These are phyloP conservation scores for Elsinoe perseae DNA, from an alignment of 2,329 filamentous ascomycete genomes.

Conservation along the genomic window DNA sequence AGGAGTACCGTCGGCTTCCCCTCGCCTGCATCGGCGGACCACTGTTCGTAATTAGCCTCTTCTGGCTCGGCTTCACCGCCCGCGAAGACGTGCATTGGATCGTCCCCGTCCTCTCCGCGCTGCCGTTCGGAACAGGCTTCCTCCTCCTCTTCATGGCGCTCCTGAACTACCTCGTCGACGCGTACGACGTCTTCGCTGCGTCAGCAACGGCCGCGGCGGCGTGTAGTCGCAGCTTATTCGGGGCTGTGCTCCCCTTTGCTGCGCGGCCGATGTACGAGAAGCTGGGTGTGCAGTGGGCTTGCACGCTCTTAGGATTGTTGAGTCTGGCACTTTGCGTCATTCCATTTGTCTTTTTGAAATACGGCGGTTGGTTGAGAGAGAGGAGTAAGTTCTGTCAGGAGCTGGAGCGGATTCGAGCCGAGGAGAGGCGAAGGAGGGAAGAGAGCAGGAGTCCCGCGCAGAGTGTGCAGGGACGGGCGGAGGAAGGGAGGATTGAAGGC, in stretches of 20 bases:
- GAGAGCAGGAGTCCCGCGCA: slow-evolving; percentile 13
- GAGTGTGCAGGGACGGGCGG: neutral
- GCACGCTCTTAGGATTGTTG: slow-evolving; percentile 44
- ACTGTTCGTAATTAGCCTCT: slow-evolving; percentile 38
- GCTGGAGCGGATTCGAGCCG: slow-evolving; percentile 44
- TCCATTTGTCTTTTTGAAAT: slow-evolving; percentile 52
- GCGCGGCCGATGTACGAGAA: slow-evolving; percentile 53
- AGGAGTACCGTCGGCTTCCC: slow-evolving; percentile 63
- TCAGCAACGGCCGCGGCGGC: slow-evolving; percentile 76
- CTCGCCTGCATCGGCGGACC: slow-evolving; percentile 64
- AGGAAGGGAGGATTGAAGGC: neutral
- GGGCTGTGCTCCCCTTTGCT: slow-evolving; percentile 49
- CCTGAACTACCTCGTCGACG: slow-evolving; percentile 55
- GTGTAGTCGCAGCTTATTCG: slow-evolving; percentile 70
- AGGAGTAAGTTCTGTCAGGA: slow-evolving; percentile 56
- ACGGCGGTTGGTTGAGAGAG: slow-evolving; percentile 47
- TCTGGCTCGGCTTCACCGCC: slow-evolving; percentile 40
- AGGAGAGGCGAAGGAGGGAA: slow-evolving; percentile 21
- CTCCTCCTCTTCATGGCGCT: slow-evolving; percentile 45
- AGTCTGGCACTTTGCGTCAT: slow-evolving; percentile 46
- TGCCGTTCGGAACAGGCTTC: slow-evolving; percentile 41
- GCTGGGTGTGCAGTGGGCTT: slow-evolving; percentile 63
- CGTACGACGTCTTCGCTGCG: slow-evolving; percentile 67
- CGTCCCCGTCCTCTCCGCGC: slow-evolving; percentile 35
- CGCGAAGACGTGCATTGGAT: slow-evolving; percentile 35